A percentile compares a stretch with the other conserved stretches of the same genome.
These are phyloP conservation scores for Apiotrichum laibachii DNA, from an alignment of 1,284 basidiomycete genomes.

Conservation along the genomic window DNA sequence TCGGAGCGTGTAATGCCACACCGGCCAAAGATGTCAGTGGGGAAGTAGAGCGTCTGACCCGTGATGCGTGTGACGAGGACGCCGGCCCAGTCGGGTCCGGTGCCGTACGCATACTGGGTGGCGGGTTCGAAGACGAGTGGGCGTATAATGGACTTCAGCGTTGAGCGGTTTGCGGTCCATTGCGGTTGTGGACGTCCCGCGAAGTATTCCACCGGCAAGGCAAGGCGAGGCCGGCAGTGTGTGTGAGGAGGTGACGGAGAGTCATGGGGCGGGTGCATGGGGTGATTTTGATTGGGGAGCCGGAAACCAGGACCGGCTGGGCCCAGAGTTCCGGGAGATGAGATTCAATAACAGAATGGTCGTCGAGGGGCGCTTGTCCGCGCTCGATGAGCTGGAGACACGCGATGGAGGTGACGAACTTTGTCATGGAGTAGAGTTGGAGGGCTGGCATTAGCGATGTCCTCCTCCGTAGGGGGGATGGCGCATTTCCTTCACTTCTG, in stretches of 20 bases:
- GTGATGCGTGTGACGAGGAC: no score
- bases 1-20: no score
- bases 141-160: constrained; percentile 17
- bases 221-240: constrained; percentile 29
- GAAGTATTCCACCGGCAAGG: no score
- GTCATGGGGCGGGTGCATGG: constrained; percentile 34
- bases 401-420: constrained; percentile 28
- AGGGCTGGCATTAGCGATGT: constrained; percentile 29
- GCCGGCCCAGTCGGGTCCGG: no score
- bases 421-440: constrained; percentile 41
- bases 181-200: no score
- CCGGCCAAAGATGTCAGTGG: no score
- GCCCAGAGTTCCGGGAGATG: constrained; percentile 36
- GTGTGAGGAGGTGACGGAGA: constrained; percentile 39
- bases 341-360: constrained; percentile 21
- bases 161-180: constrained; percentile 16
- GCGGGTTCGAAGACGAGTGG: constrained; percentile 31
- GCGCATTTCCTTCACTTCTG: no score
- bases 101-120: constrained; percentile 19
- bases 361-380: constrained; percentile 25
- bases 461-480: no score
- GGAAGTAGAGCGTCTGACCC: no score
- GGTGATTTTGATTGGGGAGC: constrained; percentile 25
- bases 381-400: constrained; percentile 16
- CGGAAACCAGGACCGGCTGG: constrained; percentile 32